These are phyloP conservation scores for Sporothrix schenckii DNA, from an alignment of 2,329 filamentous ascomycete genomes.

Conservation along the genomic window DNA sequence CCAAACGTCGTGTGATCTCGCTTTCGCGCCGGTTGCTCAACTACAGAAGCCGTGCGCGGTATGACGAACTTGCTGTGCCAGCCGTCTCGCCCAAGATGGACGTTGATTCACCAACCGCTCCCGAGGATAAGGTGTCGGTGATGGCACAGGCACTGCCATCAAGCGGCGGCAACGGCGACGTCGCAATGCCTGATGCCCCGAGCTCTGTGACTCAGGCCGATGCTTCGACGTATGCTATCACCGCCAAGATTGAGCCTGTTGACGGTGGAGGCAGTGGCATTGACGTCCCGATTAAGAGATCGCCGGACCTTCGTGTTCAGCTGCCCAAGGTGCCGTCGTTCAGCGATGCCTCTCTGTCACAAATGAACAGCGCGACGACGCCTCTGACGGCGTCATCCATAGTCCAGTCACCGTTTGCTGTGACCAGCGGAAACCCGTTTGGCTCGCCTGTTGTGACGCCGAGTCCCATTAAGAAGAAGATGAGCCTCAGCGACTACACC, in stretches of 20 bases:
- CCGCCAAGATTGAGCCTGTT: constrained; percentile 27
- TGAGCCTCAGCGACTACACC: constrained; percentile 67
- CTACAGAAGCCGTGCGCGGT: constrained; percentile 50
- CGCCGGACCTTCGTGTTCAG: constrained; percentile 57
- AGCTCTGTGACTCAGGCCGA: neutral
- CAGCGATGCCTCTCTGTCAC: constrained; percentile 37
- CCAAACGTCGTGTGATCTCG: constrained; percentile 55
- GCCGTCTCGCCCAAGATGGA: constrained; percentile 6
- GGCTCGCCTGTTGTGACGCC: constrained; percentile 49
- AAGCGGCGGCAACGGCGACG: neutral
- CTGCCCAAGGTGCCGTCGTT: constrained; percentile 54
- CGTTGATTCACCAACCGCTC: neutral
- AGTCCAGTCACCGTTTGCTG: constrained; percentile 56
- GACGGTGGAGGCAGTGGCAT: constrained; percentile 11
- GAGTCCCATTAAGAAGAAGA: constrained; percentile 68
- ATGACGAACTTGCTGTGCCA: constrained; percentile 40
- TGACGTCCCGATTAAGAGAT: constrained; percentile 44
- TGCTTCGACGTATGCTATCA: neutral
- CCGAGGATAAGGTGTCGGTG: neutral
- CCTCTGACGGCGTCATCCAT: constrained; percentile 53
- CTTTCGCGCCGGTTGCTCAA: constrained; percentile 58
- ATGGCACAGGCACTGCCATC: neutral
- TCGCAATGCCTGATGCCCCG: constrained; percentile 9
- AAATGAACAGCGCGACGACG: constrained; percentile 40
- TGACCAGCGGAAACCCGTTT: constrained; percentile 50